Evolutionary conservation across 2,329 filamentous ascomycete species (phyloP).

Genomic region (Sporothrix inflata): DNA sequence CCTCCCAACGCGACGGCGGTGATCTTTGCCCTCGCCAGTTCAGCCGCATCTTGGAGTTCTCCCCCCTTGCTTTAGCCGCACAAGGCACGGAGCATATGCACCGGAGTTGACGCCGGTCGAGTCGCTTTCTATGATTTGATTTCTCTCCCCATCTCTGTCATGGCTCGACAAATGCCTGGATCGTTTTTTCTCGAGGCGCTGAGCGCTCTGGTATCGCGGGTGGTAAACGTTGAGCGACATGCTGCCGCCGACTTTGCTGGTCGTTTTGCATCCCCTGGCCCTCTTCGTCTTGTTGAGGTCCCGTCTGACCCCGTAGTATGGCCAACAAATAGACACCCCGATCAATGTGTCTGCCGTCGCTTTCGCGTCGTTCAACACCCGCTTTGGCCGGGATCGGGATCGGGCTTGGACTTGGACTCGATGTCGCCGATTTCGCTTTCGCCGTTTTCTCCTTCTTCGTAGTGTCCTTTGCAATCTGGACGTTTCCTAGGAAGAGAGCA

Average conservation of each 20-base stretch:
- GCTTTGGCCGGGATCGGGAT: not conserved
- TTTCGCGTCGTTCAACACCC: not conserved
- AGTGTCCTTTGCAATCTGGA: conserved; percentile 38
- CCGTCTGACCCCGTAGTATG: not conserved
- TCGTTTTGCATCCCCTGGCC: not conserved
- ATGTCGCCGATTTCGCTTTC: not conserved
- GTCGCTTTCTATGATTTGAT: not conserved
- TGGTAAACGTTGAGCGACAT: not conserved
- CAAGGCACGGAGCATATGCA: not conserved
- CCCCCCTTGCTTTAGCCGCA: not conserved
- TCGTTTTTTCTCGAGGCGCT: not conserved
- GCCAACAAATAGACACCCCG: not conserved
- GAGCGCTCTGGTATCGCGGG: not conserved
- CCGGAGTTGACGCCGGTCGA: not conserved
- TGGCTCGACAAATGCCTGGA: conserved; percentile 16
- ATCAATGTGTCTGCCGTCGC: not conserved
- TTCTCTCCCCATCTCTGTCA: not conserved
- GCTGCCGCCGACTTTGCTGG: not conserved
- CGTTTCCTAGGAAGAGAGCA: conserved; percentile 42
- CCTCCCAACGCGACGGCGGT: not conserved
- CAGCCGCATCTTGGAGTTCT: not conserved
- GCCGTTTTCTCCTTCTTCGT: not conserved
- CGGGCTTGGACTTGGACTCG: not conserved
- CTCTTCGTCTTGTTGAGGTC: not conserved
- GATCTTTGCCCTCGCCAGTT: not conserved